phyloP scores from a whole-genome alignment of 176 grass and related monocot genomes.

The Chrysopogon serrulatus region DNA sequence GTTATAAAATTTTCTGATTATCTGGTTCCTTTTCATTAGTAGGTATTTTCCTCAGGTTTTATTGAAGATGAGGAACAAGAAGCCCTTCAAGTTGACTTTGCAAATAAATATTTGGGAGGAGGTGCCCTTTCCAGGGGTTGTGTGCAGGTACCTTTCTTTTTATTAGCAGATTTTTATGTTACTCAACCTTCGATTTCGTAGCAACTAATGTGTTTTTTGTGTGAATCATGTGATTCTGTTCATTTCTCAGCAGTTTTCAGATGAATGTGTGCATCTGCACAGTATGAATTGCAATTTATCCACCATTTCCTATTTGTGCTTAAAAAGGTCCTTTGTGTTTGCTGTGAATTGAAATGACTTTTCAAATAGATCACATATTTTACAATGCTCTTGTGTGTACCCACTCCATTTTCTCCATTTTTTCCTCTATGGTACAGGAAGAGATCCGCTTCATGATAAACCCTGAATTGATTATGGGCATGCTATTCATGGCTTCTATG shows the following conservation, averaged over 20 bases:
- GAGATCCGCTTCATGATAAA: conserved; percentile 88
- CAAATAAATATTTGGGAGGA: conserved; percentile 94
- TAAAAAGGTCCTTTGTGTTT: not conserved
- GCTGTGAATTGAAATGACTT: not conserved
- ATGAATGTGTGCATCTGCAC: not conserved
- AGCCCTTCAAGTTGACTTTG: conserved; percentile 88
- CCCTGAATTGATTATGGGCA: conserved; percentile 68
- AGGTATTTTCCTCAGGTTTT: conserved; percentile 71
- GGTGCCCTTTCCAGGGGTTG: conserved; percentile 87
- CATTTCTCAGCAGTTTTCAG: not conserved
- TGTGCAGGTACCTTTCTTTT: conserved; percentile 77
- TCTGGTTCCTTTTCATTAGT: conserved; percentile 54
- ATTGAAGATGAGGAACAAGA: conserved; percentile 89
- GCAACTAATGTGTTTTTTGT: not conserved
- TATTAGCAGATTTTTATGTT: conserved; percentile 23
- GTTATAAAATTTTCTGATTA: conserved; percentile 16
- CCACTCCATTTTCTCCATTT: not conserved
- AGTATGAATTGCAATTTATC: not conserved
- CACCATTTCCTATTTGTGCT: not conserved
- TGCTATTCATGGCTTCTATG: conserved; percentile 83
- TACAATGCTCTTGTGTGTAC: not conserved
- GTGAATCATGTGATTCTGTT: not conserved
- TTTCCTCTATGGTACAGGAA: conserved; percentile 40
- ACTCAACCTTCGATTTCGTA: not conserved
- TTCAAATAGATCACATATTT: not conserved